phyloP scores from a whole-genome alignment of 768 basidiomycete species.

The Mycena vitilis region DNA sequence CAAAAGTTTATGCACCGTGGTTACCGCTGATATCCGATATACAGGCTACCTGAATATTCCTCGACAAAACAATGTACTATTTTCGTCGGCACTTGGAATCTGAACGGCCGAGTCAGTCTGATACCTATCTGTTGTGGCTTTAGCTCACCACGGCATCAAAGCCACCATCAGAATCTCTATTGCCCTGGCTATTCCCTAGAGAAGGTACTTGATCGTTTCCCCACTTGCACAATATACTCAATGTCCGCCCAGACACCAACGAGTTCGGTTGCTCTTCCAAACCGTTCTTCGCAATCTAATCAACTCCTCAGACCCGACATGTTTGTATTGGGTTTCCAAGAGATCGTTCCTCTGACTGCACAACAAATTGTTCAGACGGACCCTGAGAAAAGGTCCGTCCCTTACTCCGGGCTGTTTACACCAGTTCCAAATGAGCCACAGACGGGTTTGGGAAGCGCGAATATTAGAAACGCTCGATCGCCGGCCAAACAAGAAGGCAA shows the following conservation, averaged over 20 bases:
- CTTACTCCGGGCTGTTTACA: neutral
- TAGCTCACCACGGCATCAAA: slow-evolving; percentile 43
- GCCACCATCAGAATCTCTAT: slow-evolving; percentile 83
- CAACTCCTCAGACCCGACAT: slow-evolving; percentile 78
- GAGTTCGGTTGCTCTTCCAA: slow-evolving; percentile 56
- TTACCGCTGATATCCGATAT: slow-evolving; percentile 13
- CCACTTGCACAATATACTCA: slow-evolving; percentile 9
- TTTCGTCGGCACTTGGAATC: slow-evolving; percentile 95
- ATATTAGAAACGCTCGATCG: slow-evolving; percentile 83
- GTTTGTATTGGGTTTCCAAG: slow-evolving; percentile 93
- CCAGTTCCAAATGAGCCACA: slow-evolving; percentile 45
- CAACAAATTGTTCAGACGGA: slow-evolving; percentile 97
- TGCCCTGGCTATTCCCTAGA: slow-evolving; percentile 92
- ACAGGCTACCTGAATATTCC: slow-evolving; percentile 87
- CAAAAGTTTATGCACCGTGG: slow-evolving; percentile 25
- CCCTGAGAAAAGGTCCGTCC: slow-evolving; percentile 83
- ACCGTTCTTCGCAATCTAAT: neutral
- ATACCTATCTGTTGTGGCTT: neutral
- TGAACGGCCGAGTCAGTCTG: slow-evolving; percentile 83
- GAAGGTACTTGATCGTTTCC: slow-evolving; percentile 64
- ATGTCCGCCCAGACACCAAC: slow-evolving; percentile 42
- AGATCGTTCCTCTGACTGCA: slow-evolving; percentile 97
- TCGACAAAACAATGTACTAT: slow-evolving; percentile 76
- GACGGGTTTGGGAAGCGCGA: slow-evolving; percentile 87
- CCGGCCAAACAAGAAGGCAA: slow-evolving; percentile 72